phyloP scores from a whole-genome alignment of 345 rosid genomes.

The Pistacia integerrima region DNA sequence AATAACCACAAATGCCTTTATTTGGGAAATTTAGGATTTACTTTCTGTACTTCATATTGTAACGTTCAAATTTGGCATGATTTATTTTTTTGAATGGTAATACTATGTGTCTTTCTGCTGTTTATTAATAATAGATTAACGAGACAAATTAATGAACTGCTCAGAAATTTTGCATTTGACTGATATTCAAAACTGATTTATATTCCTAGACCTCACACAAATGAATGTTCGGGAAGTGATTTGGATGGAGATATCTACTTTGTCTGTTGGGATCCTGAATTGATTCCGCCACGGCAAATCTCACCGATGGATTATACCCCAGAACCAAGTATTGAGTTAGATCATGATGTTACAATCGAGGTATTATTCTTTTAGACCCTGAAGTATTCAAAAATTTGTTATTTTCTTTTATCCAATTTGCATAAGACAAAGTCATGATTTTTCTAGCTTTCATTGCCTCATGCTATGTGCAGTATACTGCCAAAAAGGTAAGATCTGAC shows the following conservation, averaged over 20 bases:
- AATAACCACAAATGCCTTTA: background rate
- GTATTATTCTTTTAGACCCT: conserved; percentile 30
- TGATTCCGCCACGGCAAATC: conserved; percentile 45
- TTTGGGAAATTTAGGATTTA: too few relatives aligned
- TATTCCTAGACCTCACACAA: conserved; percentile 67
- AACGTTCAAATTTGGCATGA: too few relatives aligned
- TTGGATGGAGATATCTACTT: conserved; percentile 83
- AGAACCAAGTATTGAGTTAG: conserved; percentile 47
- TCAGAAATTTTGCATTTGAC: background rate
- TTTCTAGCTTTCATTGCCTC: background rate
- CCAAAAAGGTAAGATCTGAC: background rate
- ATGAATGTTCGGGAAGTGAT: conserved; percentile 84
- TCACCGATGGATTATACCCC: conserved; percentile 75
- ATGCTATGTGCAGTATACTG: background rate
- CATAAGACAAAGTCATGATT: background rate
- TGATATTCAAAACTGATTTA: conserved; percentile 13
- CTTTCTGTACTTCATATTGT: too few relatives aligned
- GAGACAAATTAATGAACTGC: background rate
- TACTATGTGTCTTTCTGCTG: background rate
- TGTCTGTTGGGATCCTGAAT: conserved; percentile 65
- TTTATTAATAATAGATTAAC: background rate
- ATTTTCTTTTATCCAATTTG: background rate
- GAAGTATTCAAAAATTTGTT: background rate
- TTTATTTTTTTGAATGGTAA: background rate
- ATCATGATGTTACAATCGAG: conserved; percentile 75